Evolutionary conservation across 805 yeast species (phyloP).

Genomic region (Metschnikowia amazonensis): DNA sequence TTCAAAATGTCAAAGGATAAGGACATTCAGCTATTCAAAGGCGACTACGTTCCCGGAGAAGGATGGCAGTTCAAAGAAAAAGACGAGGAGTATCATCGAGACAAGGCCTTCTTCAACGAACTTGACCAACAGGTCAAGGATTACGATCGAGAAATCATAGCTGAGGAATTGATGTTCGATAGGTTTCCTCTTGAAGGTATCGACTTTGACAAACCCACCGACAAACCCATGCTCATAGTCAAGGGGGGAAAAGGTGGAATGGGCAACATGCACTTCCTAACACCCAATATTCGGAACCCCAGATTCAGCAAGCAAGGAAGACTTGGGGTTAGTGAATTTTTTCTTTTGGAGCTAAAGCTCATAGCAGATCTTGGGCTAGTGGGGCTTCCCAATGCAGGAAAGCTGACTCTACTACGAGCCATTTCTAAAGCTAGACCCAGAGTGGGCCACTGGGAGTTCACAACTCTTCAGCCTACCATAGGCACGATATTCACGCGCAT

Average conservation of each 20-base stretch:
- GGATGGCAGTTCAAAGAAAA: slow-evolving; percentile 90
- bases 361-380: slow-evolving; percentile 92
- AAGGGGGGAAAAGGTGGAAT: slow-evolving; percentile 92
- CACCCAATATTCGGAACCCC: slow-evolving; percentile 82
- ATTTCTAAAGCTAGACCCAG: slow-evolving; percentile 86
- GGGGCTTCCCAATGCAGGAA: slow-evolving; percentile 96
- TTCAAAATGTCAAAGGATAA: slow-evolving; percentile 23
- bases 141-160: slow-evolving; percentile 56
- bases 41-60: slow-evolving; percentile 60
- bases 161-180: slow-evolving; percentile 60
- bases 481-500: slow-evolving; percentile 77
- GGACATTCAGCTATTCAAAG: slow-evolving; percentile 57
- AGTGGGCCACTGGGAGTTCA: slow-evolving; percentile 96
- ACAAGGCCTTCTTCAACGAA: slow-evolving; percentile 60
- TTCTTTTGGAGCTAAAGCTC: slow-evolving; percentile 78
- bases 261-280: slow-evolving; percentile 93
- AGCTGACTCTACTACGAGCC: slow-evolving; percentile 81
- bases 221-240: slow-evolving; percentile 63
- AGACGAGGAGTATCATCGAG: slow-evolving; percentile 64
- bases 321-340: slow-evolving; percentile 56
- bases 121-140: slow-evolving; percentile 60
- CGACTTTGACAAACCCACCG: slow-evolving; percentile 61
- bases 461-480: slow-evolving; percentile 86
- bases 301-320: slow-evolving; percentile 83
- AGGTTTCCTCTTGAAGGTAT: slow-evolving; percentile 77